Conservation (phyloP, 2,329 filamentous ascomycete species). For the Rugonectria rugulosa region DNA sequence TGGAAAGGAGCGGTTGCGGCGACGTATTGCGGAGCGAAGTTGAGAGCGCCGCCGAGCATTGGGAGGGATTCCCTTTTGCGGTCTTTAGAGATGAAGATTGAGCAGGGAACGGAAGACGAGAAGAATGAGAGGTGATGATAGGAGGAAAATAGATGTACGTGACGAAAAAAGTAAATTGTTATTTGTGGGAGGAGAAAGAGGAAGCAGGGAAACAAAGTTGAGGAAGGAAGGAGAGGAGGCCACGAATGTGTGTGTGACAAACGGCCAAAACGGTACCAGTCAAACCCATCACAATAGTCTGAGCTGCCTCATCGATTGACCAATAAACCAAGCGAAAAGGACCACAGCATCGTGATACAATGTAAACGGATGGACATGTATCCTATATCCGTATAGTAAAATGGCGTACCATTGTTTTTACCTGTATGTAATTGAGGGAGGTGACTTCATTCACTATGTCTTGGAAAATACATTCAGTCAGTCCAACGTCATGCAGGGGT, state of each 20-base stretch:
- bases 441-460: too few relatives aligned
- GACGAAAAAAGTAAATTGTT: too few relatives aligned
- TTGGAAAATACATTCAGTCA: too few relatives aligned
- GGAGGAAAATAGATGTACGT: too few relatives aligned
- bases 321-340: neutral
- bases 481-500: too few relatives aligned
- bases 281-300: neutral
- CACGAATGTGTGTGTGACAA: neutral
- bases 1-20: slow-evolving; percentile 2
- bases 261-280: neutral
- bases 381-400: too few relatives aligned
- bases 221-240: neutral
- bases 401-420: too few relatives aligned
- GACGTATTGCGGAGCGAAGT: slow-evolving; percentile 7
- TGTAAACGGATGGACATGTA: too few relatives aligned
- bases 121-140: neutral
- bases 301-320: neutral
- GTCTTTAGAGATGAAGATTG: neutral
- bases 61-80: neutral
- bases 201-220: neutral
- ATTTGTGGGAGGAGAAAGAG: neutral
- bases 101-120: neutral
- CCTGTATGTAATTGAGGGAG: too few relatives aligned
- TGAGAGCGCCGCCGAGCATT: slow-evolving; percentile 1
- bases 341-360: neutral